A percentile compares a stretch with the other conserved stretches of the same genome.
Conservation (phyloP, 176 grass and related monocot species). For the Calamus simplicifolius region DNA sequence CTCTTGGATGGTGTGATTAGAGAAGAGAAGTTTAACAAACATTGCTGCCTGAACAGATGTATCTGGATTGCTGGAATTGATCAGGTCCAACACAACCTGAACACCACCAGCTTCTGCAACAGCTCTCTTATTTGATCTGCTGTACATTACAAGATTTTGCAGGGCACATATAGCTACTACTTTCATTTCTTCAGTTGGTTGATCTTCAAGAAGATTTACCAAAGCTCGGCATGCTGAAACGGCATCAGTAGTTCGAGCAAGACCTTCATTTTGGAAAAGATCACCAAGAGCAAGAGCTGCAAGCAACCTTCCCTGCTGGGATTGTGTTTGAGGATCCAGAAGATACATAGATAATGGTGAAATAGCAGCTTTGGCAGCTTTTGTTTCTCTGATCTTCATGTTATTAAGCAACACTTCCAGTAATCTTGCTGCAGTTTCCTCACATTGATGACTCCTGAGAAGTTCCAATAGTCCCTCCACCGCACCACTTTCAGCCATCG, state of each 20-base stretch:
- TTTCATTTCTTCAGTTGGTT: conserved; percentile 99
- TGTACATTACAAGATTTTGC: conserved; percentile 98
- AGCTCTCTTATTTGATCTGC: conserved; percentile 94
- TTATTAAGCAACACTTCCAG: conserved; percentile 95
- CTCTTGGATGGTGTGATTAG: conserved; percentile 98
- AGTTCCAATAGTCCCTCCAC: conserved; percentile 91
- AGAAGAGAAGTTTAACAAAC: conserved; percentile 97
- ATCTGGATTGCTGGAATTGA: conserved; percentile 98
- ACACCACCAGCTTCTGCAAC: conserved; percentile 99
- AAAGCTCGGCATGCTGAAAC: conserved; percentile 94
- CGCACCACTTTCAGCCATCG: conserved; percentile 98
- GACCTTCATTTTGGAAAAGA: conserved; percentile 96
- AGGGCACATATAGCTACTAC: conserved; percentile 97
- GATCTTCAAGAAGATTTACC: conserved; percentile 98
- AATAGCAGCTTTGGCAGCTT: conserved; percentile 96
- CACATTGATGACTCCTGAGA: conserved; percentile 87
- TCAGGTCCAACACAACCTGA: conserved; percentile 91
- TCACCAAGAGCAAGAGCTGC: conserved; percentile 96
- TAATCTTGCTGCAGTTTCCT: conserved; percentile 97
- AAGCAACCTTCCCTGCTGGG: conserved; percentile 93
- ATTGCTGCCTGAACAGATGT: conserved; percentile 98
- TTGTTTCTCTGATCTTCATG: conserved; percentile 94
- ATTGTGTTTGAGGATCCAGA: conserved; percentile 96
- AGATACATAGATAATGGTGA: conserved; percentile 99
- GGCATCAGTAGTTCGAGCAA: conserved; percentile 87